phyloP scores from a whole-genome alignment of 2,329 filamentous ascomycete genomes.

The Colletotrichum filicis region DNA sequence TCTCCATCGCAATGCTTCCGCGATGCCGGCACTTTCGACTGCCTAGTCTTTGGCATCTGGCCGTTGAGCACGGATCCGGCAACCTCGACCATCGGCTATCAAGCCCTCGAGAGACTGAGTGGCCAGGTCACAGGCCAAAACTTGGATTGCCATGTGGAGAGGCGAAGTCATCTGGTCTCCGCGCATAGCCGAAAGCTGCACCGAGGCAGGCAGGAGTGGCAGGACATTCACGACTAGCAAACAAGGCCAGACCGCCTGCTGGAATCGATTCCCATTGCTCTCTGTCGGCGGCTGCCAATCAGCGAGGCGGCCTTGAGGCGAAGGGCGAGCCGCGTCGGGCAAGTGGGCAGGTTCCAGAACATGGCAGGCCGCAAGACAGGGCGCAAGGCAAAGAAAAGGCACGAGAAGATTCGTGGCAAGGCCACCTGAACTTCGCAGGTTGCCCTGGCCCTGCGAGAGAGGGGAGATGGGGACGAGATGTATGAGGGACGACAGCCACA shows the following conservation, averaged over 20 bases:
- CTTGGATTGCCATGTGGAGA: neutral
- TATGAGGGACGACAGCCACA: neutral
- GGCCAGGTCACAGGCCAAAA: neutral
- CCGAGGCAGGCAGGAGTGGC: neutral
- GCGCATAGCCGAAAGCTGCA: neutral
- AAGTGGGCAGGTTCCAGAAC: neutral
- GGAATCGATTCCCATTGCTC: neutral
- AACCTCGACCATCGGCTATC: neutral
- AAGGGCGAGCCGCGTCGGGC: neutral
- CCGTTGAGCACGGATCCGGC: neutral
- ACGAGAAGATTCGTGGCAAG: constrained; percentile 12
- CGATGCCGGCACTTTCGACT: constrained; percentile 26
- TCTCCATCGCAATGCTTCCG: constrained; percentile 9
- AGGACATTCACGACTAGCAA: neutral
- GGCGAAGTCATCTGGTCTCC: neutral
- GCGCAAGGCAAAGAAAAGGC: neutral
- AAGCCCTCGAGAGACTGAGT: neutral
- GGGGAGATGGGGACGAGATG: neutral
- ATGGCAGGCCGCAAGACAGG: neutral
- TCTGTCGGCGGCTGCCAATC: neutral
- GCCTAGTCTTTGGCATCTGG: neutral
- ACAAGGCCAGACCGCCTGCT: neutral
- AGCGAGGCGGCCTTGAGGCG: neutral
- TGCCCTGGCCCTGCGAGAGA: constrained; percentile 21
- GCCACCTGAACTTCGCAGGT: constrained; percentile 33